A percentile compares a stretch with the other conserved stretches of the same genome.
Conservation (phyloP, 2,329 filamentous ascomycete genomes). For the Cladosporium sp. region DNA sequence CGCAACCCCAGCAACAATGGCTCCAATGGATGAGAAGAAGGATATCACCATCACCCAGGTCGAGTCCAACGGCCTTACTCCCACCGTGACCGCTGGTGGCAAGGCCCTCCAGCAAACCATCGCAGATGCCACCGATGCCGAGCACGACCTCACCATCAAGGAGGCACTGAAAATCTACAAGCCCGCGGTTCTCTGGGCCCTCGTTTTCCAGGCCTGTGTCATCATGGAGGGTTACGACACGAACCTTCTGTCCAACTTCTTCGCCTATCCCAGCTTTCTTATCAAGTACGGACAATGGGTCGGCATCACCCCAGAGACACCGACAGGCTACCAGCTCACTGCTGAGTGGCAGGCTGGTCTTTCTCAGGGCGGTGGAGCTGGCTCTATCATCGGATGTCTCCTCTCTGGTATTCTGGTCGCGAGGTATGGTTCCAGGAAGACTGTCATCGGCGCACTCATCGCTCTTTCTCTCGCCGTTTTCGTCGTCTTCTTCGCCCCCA, state of each 20-base stretch:
- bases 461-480: constrained; percentile 53
- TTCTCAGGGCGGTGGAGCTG: constrained; percentile 49
- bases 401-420: constrained; percentile 65
- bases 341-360: constrained; percentile 56
- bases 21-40: constrained; percentile 9
- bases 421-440: constrained; percentile 38
- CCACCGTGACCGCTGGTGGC: constrained; percentile 2
- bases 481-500: constrained; percentile 39
- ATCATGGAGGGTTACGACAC: constrained; percentile 41
- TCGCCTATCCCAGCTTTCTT: constrained; percentile 30
- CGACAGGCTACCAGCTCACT: constrained; percentile 42
- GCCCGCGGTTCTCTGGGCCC: constrained; percentile 30
- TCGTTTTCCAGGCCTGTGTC: constrained; percentile 32
- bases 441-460: constrained; percentile 55
- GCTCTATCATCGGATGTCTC: constrained; percentile 60
- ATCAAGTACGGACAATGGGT: constrained; percentile 36
- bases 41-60: constrained; percentile 7
- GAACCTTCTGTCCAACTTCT: constrained; percentile 33
- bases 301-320: constrained; percentile 2
- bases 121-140: constrained; percentile 20
- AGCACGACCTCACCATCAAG: constrained; percentile 20
- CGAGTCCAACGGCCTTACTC: constrained; percentile 10
- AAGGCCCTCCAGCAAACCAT: constrained; percentile 15
- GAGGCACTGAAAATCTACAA: constrained; percentile 37
- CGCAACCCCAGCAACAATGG: constrained; percentile 9